Evolutionary conservation across 2,329 filamentous ascomycete genomes (phyloP).

Genomic region (Fusarium austroafricanum): DNA sequence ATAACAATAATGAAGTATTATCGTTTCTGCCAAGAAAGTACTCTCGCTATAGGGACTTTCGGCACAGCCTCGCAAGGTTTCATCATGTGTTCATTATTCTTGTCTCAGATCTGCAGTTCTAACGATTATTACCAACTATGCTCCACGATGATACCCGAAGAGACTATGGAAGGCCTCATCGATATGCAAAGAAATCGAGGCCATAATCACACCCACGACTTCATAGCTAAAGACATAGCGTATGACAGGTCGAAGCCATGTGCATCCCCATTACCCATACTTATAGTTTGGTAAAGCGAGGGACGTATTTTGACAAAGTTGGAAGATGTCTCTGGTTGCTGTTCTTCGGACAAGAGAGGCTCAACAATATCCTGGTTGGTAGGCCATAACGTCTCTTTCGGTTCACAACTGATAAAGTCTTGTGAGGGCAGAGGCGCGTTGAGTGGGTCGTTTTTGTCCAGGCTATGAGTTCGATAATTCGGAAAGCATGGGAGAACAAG

Average conservation of each 20-base stretch:
- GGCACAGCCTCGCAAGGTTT: neutral
- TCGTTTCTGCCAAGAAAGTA: too few species aligned
- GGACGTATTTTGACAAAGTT: slow-evolving; percentile 14
- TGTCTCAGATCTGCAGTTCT: neutral
- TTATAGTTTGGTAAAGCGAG: slow-evolving; percentile 31
- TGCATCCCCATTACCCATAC: slow-evolving; percentile 33
- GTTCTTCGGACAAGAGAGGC: neutral
- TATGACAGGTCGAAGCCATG: slow-evolving; percentile 38
- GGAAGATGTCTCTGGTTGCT: neutral
- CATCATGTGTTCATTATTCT: neutral
- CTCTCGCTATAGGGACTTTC: neutral
- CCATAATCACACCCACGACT: neutral
- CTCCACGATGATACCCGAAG: neutral
- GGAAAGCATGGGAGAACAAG: slow-evolving; percentile 40
- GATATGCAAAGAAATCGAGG: neutral
- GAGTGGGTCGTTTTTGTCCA: neutral
- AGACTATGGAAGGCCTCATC: slow-evolving; percentile 21
- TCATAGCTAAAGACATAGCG: neutral
- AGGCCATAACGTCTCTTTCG: neutral
- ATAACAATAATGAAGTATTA: neutral
- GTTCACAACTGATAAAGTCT: neutral
- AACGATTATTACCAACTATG: neutral
- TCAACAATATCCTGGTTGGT: slow-evolving; percentile 2
- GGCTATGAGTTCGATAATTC: slow-evolving; percentile 6
- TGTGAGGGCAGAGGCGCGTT: neutral